A percentile compares a stretch with the other conserved stretches of the same genome.
Conservation (phyloP, 257 asterid species). For the Petrea volubilis region DNA sequence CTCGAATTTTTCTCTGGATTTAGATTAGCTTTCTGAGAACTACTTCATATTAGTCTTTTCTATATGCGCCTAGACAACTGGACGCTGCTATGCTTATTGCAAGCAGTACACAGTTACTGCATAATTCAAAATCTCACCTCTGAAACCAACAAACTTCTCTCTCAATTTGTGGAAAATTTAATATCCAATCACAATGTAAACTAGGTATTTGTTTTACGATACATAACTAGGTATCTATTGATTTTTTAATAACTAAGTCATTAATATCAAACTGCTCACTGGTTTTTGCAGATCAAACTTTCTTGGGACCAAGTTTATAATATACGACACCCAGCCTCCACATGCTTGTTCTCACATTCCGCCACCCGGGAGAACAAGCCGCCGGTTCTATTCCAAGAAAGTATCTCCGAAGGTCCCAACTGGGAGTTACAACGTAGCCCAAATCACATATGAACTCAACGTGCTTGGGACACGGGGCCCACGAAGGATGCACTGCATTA, state of each 20-base stretch:
- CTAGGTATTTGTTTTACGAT: neutral
- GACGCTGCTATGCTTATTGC: too few species aligned
- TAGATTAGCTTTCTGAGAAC: too few species aligned
- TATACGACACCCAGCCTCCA: conserved; percentile 90
- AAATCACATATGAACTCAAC: conserved; percentile 78
- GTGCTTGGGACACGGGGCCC: conserved; percentile 98
- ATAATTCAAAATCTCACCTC: too few species aligned
- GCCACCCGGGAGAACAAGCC: conserved; percentile 72
- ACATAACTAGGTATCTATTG: neutral
- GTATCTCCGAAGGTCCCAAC: conserved; percentile 89
- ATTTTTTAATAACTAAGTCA: neutral
- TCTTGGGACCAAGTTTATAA: conserved; percentile 91
- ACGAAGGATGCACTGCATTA: conserved; percentile 78
- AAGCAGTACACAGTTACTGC: too few species aligned
- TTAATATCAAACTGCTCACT: neutral
- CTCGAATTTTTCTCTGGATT: neutral
- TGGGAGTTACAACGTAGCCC: conserved; percentile 83
- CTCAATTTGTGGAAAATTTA: neutral
- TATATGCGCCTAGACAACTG: too few species aligned
- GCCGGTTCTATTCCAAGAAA: conserved; percentile 77
- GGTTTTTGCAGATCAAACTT: conserved; percentile 71
- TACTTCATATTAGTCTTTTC: too few species aligned
- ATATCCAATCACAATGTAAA: neutral
- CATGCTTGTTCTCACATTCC: conserved; percentile 49
- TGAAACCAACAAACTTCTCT: too few species aligned